Evolutionary conservation across 805 yeast species (phyloP).

Genomic region (Cyberlindnera xishuangbannaensis): DNA sequence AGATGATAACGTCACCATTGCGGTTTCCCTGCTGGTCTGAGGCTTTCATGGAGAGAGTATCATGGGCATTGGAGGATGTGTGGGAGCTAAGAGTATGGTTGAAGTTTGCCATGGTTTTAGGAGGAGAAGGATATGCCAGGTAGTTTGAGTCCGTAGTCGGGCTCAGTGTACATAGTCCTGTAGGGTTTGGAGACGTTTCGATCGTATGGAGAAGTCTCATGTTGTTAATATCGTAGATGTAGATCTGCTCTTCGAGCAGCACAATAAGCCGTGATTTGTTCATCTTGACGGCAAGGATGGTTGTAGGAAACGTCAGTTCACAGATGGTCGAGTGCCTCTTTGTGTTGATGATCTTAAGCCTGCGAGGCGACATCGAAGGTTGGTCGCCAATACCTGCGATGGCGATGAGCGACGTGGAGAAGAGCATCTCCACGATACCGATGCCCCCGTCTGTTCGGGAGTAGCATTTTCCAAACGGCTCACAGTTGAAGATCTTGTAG

Average conservation of each 20-base stretch:
- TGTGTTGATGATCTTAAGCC: conserved; percentile 77
- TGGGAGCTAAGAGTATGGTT: conserved; percentile 3
- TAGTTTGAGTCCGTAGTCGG: conserved; percentile 44
- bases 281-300: conserved; percentile 54
- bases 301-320: conserved; percentile 63
- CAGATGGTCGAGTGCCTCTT: conserved; percentile 56
- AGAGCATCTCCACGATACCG: conserved; percentile 72
- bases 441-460: conserved; percentile 43
- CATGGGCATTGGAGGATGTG: too few relatives aligned
- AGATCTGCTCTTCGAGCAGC: conserved; percentile 56
- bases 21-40: conserved; percentile 26
- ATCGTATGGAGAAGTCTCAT: conserved; percentile 57
- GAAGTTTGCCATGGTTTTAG: conserved; percentile 36
- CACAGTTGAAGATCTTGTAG: conserved; percentile 63
- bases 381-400: conserved; percentile 71
- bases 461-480: conserved; percentile 55
- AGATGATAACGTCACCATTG: conserved; percentile 65
- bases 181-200: conserved; percentile 41
- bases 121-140: conserved; percentile 75
- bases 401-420: conserved; percentile 63
- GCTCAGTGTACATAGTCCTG: conserved; percentile 60
- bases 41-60: conserved; percentile 1
- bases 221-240: conserved; percentile 66
- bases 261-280: conserved; percentile 63
- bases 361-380: conserved; percentile 66